These are phyloP conservation scores for Teunomyces pallodes DNA, from an alignment of 805 yeast genomes.

Conservation along the genomic window DNA sequence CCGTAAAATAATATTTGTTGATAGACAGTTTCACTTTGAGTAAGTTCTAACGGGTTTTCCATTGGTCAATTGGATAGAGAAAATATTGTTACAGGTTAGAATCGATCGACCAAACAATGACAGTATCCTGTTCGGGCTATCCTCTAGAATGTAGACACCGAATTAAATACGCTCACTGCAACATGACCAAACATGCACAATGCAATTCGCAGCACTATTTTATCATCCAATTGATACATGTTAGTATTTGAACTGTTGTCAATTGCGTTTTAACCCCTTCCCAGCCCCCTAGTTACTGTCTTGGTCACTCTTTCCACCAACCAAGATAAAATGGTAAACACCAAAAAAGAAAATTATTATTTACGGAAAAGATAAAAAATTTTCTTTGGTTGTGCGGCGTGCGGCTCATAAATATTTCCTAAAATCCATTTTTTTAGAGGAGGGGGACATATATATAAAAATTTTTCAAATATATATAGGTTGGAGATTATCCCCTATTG, in stretches of 20 bases:
- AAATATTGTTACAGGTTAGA: neutral
- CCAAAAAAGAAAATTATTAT: neutral
- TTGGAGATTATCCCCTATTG: neutral
- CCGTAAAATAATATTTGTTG: neutral
- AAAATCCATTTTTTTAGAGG: conserved; percentile 2
- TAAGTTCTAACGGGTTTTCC: neutral
- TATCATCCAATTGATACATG: neutral
- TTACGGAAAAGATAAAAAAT: conserved; percentile 4
- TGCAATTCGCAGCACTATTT: too few relatives aligned
- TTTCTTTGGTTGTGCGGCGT: conserved; percentile 2
- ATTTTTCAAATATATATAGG: conserved; percentile 5
- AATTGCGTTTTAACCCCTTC: neutral
- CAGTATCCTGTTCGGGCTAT: neutral
- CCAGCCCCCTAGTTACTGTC: neutral
- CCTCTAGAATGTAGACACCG: neutral
- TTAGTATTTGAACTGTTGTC: neutral
- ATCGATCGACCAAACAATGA: neutral
- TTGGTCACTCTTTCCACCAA: neutral
- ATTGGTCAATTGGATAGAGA: neutral
- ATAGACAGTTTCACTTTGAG: neutral
- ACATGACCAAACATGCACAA: too few relatives aligned
- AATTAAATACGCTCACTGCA: neutral
- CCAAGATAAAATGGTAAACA: conserved; percentile 4
- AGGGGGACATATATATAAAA: conserved; percentile 4
- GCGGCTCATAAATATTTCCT: conserved; percentile 1